Evolutionary conservation across 73 alveolate genomes (phyloP).

Genomic region (Durusdinium trenchii): DNA sequence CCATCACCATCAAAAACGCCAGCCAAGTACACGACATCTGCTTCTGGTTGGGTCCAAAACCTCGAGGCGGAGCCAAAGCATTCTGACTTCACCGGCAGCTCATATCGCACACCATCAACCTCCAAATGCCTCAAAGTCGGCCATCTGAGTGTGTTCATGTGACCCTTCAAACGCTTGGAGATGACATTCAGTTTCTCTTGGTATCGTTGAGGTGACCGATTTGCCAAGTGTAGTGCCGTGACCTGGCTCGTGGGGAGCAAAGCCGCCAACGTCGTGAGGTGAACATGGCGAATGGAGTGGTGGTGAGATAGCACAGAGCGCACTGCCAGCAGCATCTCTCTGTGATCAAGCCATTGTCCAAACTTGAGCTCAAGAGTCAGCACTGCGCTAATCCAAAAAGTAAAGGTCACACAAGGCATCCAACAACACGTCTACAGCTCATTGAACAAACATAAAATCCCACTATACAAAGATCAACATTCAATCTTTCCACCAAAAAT

Average conservation of each 20-base stretch:
- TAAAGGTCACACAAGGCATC: no score
- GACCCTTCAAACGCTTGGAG: neutral
- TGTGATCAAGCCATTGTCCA: no score
- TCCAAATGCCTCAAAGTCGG: constrained; percentile 1
- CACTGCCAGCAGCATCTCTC: no score
- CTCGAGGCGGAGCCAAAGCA: neutral
- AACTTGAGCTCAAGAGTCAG: no score
- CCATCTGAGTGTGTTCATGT: neutral
- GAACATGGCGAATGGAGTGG: no score
- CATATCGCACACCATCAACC: neutral
- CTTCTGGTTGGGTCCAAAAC: neutral
- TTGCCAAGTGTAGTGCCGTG: neutral
- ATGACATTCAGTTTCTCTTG: neutral
- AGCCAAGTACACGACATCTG: neutral
- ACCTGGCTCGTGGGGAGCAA: neutral
- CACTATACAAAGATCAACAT: no score
- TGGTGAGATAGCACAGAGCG: no score
- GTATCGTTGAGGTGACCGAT: neutral
- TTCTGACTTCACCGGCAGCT: neutral
- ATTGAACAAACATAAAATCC: no score
- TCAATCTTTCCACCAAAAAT: no score
- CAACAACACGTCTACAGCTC: neutral
- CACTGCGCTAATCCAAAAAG: no score
- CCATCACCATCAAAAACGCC: constrained; percentile 44
- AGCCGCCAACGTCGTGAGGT: neutral